Percentiles rank a stretch among this genome's conserved stretches.
These are phyloP conservation scores for Ophiostoma montium DNA, from an alignment of 2,329 filamentous ascomycete species.

Conservation along the genomic window DNA sequence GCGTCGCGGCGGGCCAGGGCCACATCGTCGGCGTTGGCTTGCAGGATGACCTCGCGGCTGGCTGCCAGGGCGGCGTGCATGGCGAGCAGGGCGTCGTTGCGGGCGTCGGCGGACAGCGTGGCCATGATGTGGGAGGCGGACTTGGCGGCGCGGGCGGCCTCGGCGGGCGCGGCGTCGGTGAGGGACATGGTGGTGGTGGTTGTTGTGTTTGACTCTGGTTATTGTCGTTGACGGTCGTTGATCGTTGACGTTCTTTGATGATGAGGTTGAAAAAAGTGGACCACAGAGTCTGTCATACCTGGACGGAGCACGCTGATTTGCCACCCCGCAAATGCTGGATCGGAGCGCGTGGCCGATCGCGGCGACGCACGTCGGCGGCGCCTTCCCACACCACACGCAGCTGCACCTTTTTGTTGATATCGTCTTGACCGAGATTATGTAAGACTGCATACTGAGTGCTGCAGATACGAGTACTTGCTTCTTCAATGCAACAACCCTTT, in stretches of 20 bases:
- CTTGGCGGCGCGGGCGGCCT: constrained; percentile 67
- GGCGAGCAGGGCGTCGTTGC: constrained; percentile 72
- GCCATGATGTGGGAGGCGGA: constrained; percentile 71
- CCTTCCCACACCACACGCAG: no score
- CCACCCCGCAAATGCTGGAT: constrained; percentile 4
- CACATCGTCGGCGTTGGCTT: constrained; percentile 76
- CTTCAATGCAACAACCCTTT: no score
- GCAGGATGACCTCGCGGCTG: constrained; percentile 62
- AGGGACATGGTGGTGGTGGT: constrained; percentile 57
- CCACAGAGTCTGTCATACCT: not conserved
- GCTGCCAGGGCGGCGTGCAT: constrained; percentile 64
- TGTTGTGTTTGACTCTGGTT: not conserved
- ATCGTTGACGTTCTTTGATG: no score
- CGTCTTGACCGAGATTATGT: no score
- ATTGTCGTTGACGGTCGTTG: not conserved
- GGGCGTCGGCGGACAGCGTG: constrained; percentile 57
- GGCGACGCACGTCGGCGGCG: not conserved
- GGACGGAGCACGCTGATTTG: no score
- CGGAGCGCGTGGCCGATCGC: constrained; percentile 6
- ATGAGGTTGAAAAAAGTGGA: not conserved
- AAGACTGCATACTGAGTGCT: no score
- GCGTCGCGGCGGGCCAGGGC: constrained; percentile 54
- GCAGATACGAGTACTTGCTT: no score
- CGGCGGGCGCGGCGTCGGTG: constrained; percentile 66
- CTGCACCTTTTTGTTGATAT: no score